A percentile compares a stretch with the other conserved stretches of the same genome.
Conservation (phyloP, 2,329 filamentous ascomycete species). For the Cordyceps cateniannulata region DNA sequence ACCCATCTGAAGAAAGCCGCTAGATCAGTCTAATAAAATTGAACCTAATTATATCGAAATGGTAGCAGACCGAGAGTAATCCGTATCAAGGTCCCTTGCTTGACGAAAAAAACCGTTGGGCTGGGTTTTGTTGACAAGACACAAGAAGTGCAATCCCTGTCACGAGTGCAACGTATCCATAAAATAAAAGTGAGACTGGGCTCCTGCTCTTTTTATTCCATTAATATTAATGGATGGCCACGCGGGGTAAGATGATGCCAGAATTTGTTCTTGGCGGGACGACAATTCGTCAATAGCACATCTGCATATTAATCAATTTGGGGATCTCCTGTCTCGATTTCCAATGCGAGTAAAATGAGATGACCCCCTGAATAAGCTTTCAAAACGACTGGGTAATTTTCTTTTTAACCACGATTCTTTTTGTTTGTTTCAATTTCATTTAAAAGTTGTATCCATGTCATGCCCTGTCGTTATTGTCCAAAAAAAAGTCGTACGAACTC, state of each 20-base stretch:
- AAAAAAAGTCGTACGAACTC: background rate
- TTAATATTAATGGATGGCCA: slow-evolving; percentile 1
- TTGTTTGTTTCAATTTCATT: background rate
- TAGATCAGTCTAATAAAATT: no score
- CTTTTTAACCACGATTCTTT: background rate
- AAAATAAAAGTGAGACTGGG: slow-evolving; percentile 5
- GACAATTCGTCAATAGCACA: background rate
- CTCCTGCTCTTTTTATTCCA: background rate
- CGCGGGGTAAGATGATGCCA: slow-evolving; percentile 4
- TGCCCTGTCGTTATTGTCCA: background rate
- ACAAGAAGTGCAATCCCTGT: background rate
- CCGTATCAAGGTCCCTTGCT: no score
- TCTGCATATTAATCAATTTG: background rate
- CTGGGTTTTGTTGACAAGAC: no score
- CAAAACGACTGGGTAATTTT: background rate
- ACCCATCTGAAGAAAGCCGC: no score
- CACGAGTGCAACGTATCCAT: slow-evolving; percentile 3
- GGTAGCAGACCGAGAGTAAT: no score
- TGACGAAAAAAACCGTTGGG: no score
- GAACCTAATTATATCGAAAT: no score
- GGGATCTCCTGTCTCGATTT: background rate
- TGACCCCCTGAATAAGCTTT: slow-evolving; percentile 6
- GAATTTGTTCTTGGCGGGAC: background rate
- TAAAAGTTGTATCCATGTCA: background rate
- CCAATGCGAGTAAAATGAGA: background rate